phyloP scores from a whole-genome alignment of 257 asterid species.

The Nicotiana paniculata region DNA sequence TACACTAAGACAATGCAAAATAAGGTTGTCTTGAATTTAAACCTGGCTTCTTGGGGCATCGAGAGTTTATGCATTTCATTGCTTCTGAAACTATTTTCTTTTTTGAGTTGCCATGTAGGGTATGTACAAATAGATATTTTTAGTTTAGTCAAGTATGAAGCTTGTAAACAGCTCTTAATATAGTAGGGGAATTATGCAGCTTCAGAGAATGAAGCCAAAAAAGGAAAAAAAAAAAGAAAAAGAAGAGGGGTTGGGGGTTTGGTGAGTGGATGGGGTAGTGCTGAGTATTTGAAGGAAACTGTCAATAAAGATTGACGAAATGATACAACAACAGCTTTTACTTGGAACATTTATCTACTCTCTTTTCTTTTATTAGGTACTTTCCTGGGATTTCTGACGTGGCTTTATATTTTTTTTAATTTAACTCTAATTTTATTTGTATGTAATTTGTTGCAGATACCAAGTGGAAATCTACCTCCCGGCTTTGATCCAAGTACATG shows the following conservation, averaged over 20 bases:
- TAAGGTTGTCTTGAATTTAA: neutral
- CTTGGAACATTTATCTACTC: neutral
- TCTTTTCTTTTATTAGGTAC: neutral
- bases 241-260: neutral
- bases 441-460: constrained; percentile 60
- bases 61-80: neutral
- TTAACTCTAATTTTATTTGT: neutral
- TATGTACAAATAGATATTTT: neutral
- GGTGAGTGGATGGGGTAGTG: neutral
- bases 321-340: neutral
- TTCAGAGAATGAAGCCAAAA: neutral
- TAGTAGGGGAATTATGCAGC: neutral
- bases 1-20: no score
- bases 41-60: neutral
- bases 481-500: constrained; percentile 97
- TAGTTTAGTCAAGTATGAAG: neutral
- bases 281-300: neutral
- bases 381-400: neutral
- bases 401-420: neutral
- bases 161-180: neutral
- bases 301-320: neutral
- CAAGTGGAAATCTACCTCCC: constrained; percentile 99
- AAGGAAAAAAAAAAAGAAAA: neutral
- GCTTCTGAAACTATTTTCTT: neutral
- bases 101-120: neutral